Base-by-base conservation (phyloP, 495 filamentous ascomycete species). In the Annulohypoxylon maeteangense region DNA sequence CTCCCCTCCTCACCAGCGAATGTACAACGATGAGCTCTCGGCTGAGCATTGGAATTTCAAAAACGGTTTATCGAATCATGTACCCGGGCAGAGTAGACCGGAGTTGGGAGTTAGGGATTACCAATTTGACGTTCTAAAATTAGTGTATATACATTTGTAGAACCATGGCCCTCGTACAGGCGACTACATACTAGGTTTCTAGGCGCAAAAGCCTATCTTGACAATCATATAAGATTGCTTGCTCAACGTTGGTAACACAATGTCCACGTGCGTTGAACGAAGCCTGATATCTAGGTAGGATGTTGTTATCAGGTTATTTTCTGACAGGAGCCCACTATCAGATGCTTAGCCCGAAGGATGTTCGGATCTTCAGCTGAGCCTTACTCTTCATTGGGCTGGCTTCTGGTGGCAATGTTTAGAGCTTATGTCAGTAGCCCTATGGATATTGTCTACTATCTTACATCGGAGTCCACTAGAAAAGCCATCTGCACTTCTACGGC, bases 91-190 rank as follows among this genome's bases (percentile, higher is more conserved):
- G 14, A 5, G 11, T 51, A 51, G 47, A 7, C 7, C n/a, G 51
- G 51, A 36, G 51, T 55, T 50, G n/a, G 68, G 68, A 57, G 56
- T 66, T 62, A 14, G 55, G 68, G 56, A 50, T 62, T 32, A 34
- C 40, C 48, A 31, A 34, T 4, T 40, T 32, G 47, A 25, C 0
- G 31, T 58, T 50, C 31, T 57, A 63, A 63, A 69, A 69, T 69
- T 63, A 57, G 45, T 69, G 51, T 63, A 64, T 32, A 62, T 69
- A 48, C 29, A 29, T 29, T 22, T 67, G 45, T 27, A 31, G 60
- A 34, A 62, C 20, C 12, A 45, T 38, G 14, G 54, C 38, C 7
- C 16, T n/a, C 23, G 16, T 53, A 44, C 14, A 14, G 29, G 27
- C 27, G 51, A 25, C 12, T 3, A 40, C 16, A 16, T n/a, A n/a